These are phyloP conservation scores for Septoria petroselini DNA, from an alignment of 2,329 filamentous ascomycete genomes.

Conservation along the genomic window DNA sequence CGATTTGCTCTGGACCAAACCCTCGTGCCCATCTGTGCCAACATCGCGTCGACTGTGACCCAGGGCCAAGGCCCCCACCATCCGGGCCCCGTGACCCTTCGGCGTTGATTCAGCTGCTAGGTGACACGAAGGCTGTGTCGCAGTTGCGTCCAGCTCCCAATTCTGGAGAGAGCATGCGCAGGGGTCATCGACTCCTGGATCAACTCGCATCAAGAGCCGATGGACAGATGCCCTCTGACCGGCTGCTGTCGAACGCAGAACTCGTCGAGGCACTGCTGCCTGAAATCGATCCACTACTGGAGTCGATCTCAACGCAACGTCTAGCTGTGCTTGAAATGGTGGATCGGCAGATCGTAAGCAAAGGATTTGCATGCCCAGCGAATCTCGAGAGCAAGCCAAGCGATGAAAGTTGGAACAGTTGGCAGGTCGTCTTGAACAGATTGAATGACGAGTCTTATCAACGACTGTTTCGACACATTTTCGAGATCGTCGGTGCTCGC, in stretches of 20 bases:
- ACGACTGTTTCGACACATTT: conserved; percentile 12
- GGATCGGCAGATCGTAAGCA: conserved; percentile 23
- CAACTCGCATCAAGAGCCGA: neutral
- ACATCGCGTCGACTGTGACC: conserved; percentile 7
- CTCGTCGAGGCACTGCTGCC: conserved; percentile 13
- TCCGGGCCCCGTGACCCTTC: conserved; percentile 49
- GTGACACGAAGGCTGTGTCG: conserved; percentile 31
- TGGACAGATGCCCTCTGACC: neutral
- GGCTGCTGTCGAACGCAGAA: conserved; percentile 5
- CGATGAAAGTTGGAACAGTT: conserved; percentile 21
- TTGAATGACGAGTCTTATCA: conserved; percentile 19
- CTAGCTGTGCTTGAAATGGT: conserved; percentile 19
- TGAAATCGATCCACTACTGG: conserved; percentile 17
- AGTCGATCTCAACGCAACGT: conserved; percentile 9
- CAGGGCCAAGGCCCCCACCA: neutral
- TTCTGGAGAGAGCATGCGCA: neutral
- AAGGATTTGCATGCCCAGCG: conserved; percentile 20
- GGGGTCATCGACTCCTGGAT: neutral
- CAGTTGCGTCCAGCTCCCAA: neutral
- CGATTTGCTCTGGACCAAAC: conserved; percentile 72
- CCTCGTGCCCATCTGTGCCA: conserved; percentile 66
- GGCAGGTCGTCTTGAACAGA: conserved; percentile 21
- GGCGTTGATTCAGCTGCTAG: conserved; percentile 58
- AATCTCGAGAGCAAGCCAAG: conserved; percentile 16
- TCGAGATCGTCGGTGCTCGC: conserved; percentile 10